Base-by-base conservation (phyloP, 768 basidiomycete species). In the Hysterangium stoloniferum region DNA sequence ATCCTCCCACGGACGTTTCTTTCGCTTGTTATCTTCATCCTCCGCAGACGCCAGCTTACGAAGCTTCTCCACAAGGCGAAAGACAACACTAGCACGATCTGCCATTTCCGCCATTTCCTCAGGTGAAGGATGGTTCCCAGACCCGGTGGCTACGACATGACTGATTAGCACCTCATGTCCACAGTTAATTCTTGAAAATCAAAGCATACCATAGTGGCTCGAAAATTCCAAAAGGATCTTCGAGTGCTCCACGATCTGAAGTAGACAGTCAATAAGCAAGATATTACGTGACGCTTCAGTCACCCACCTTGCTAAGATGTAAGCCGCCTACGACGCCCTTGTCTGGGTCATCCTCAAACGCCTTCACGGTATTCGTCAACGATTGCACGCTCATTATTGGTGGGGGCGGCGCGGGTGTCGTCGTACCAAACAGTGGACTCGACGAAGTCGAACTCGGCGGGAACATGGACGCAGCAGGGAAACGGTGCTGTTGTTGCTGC, bases 1-100 rank as follows among this genome's bases (percentile, higher is more conserved):
- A 54, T 86, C 86, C 64, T 87, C 86, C 86, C 86, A 88, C 45
- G 86, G 85, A 48, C 86, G 65, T 60, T 87, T 89, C 15, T 27
- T 27, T 8, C 3, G 59, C 8, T 59, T 59, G n/a, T 56, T 44
- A 50, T 52, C 46, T 52, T 51, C 46, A 31, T 55, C 50, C 13
- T 48, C 43, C 27, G 65, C 19, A 62, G 52, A 8, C 38, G 70
- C 67, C 42, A 75, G 54, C 13, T 76, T 70, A 32, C 76, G 68
- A 53, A 81, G 68, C 35, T 79, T 75, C 56, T 86, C 82, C 32
- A 88, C 65, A 17, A 89, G 72, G 44, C 77, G 75, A 17, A 87
- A 79, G 22, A 90, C 85, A 45, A 76, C 67, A 45, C 71, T 68
- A 19, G 86, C 86, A 28, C 76, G 73, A 13, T 75, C 73, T 7